Evolutionary conservation across 345 rosid genomes (phyloP).

Genomic region (Lepidium africanum): DNA sequence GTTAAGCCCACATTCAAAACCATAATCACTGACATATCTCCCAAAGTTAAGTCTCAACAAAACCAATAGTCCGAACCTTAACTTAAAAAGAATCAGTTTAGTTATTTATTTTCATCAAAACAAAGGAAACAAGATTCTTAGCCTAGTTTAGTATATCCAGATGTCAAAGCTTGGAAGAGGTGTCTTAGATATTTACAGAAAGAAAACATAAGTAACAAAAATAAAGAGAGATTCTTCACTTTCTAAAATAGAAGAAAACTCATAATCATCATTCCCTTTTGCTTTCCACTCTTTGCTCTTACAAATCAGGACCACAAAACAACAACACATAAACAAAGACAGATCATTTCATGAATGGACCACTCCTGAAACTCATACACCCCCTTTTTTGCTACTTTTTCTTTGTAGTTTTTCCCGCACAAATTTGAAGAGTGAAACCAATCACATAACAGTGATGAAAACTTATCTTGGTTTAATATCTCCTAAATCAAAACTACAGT

Average conservation of each 20-base stretch:
- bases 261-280: constrained; percentile 4
- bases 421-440: constrained; percentile 12
- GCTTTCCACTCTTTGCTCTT: constrained; percentile 2
- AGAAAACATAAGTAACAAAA: constrained; percentile 7
- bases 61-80: neutral
- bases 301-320: constrained; percentile 22
- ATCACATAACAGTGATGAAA: constrained; percentile 9
- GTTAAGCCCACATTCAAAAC: neutral
- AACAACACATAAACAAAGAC: constrained; percentile 25
- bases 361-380: constrained; percentile 24
- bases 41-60: neutral
- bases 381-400: neutral
- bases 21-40: neutral
- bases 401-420: constrained; percentile 11
- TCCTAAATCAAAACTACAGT: neutral
- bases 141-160: constrained; percentile 3
- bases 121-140: constrained; percentile 4
- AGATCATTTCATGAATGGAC: constrained; percentile 14
- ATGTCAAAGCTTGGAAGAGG: constrained; percentile 4
- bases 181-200: constrained; percentile 12
- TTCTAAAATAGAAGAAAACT: constrained; percentile 16
- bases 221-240: constrained; percentile 29
- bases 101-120: too few species aligned
- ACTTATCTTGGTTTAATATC: neutral
- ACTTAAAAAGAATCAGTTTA: neutral